Evolutionary conservation across 2,329 filamentous ascomycete genomes (phyloP).

Genomic region (Cryphonectria naterciae): DNA sequence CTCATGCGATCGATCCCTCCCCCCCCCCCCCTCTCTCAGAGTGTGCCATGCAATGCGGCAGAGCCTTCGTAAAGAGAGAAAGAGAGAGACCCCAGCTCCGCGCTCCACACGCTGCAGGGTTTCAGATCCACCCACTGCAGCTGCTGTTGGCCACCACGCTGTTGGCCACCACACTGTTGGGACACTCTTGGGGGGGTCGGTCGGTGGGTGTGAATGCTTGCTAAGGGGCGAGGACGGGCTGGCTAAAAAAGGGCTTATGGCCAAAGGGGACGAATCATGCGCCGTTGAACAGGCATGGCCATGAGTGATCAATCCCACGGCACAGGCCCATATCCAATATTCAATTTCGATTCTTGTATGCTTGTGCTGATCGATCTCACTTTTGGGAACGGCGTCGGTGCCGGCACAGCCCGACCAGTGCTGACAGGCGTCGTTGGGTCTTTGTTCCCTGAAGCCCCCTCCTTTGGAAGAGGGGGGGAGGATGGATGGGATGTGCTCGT

Average conservation of each 20-base stretch:
- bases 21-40: neutral
- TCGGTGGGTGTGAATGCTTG: neutral
- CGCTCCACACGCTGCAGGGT: neutral
- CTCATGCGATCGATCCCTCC: neutral
- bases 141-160: constrained; percentile 5
- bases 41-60: neutral
- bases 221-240: neutral
- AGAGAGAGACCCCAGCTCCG: no score
- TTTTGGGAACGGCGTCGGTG: neutral
- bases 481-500: neutral
- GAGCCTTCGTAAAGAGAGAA: constrained; percentile 5
- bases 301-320: constrained; percentile 2
- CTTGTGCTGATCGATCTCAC: constrained; percentile 8
- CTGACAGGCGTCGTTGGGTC: neutral
- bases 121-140: constrained; percentile 3
- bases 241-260: neutral
- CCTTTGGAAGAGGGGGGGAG: neutral
- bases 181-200: neutral
- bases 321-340: neutral
- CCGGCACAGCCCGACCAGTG: neutral
- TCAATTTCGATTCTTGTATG: constrained; percentile 1
- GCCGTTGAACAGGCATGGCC: neutral
- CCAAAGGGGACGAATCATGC: constrained; percentile 4
- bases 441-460: neutral
- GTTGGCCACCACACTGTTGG: neutral